Percentiles rank a stretch among this genome's conserved stretches.
These are phyloP conservation scores for Geotrichum siamense DNA, from an alignment of 1,139 yeast species.

Conservation along the genomic window DNA sequence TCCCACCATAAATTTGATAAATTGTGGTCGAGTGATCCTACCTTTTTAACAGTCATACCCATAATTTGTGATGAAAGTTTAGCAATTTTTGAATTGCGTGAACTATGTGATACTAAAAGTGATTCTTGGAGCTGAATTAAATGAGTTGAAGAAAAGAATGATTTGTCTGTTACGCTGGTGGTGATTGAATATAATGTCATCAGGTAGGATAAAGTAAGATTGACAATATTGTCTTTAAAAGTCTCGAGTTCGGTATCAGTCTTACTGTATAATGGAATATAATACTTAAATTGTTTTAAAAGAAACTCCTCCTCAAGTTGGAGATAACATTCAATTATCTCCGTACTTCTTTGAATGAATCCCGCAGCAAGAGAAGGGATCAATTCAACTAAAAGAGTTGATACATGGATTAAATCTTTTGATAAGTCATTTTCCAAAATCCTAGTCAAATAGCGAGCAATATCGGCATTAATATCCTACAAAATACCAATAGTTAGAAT, in stretches of 20 bases:
- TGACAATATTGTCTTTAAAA: conserved; percentile 2
- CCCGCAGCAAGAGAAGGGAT: conserved; percentile 13
- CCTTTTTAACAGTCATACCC: conserved; percentile 15
- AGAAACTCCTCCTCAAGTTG: conserved; percentile 12
- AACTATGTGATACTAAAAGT: conserved; percentile 14
- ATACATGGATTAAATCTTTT: too few relatives aligned
- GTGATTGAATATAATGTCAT: conserved; percentile 10
- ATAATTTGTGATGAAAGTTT: conserved; percentile 14
- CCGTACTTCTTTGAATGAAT: conserved; percentile 10
- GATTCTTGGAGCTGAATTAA: conserved; percentile 5
- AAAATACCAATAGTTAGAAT: neutral
- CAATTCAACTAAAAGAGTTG: conserved; percentile 10
- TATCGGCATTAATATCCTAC: conserved; percentile 7
- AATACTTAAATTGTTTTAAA: conserved; percentile 4
- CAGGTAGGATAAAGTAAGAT: conserved; percentile 6
- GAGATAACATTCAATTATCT: conserved; percentile 7
- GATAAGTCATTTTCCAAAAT: too few relatives aligned
- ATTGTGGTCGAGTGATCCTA: conserved; percentile 8
- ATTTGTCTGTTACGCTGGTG: conserved; percentile 1
- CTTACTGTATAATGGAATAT: neutral
- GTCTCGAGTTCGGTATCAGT: neutral
- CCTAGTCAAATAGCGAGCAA: conserved; percentile 4
- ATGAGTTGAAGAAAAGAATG: neutral
- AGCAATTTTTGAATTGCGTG: conserved; percentile 14
- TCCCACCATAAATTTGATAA: conserved; percentile 18